Evolutionary conservation across 2,329 filamentous ascomycete genomes (phyloP), one percentile per base, ranked within the genome.

Genomic region (Raffaelea arxii): DNA sequence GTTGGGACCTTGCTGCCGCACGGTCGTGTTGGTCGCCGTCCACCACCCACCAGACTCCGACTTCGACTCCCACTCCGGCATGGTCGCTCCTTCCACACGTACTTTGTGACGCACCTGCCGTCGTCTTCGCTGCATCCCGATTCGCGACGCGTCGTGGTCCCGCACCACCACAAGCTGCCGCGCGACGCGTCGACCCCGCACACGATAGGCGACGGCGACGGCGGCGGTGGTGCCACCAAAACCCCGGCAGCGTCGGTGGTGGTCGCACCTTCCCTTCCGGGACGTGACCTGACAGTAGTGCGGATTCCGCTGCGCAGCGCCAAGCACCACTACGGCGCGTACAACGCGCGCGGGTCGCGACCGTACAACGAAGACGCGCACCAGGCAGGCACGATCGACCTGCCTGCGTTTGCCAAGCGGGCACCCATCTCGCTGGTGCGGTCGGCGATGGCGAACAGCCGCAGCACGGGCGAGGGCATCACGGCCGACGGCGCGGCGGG

Each of bases 71-170:
- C 27, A 9, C 27, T 16, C 16, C 27, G 9, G 9, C 9, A 30
- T 16, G 27, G 27, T 16, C 16, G 27, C 27, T 30, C 27, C 27
- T 97, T 97, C 64, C 89, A 96, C 69, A 89, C 94, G 57, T 97
- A 98, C 70, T 98, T 98, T 64, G 87, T 97, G 49, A 95, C 92
- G 9, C 88, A 96, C 63, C 77, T 98, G 2, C 91, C 92, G 4
- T 94, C 89, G 18, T 94, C 89, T 14, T 96, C 90, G 4, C 75
- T 95, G 39, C 86, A 96, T 56, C 91, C 92, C 7, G 91, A 97
- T 64, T 85, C 86, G 30, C 74, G 80, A 46, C 68, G 72, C 21
- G 66, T 74, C 18, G 60, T 68, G 24, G 82, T 80, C 4, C 80
- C 80, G 7, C 32, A 36, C 25, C 84, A 87, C 55, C 89, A 95